phyloP scores from a whole-genome alignment of 768 basidiomycete genomes.

The Rhizopogon rudus region DNA sequence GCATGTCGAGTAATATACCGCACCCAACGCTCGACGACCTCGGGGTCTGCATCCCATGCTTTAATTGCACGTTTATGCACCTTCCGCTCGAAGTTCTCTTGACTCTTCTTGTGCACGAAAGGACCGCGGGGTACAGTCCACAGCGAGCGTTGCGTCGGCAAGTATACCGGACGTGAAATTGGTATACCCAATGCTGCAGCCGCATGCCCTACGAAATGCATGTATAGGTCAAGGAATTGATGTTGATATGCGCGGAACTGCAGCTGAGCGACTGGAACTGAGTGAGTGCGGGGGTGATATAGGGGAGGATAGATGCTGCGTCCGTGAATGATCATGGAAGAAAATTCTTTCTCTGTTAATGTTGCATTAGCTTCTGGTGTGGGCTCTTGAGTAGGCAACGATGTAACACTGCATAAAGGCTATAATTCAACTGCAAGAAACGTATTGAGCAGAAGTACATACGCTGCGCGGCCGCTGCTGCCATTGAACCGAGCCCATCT shows the following conservation, averaged over 20 bases:
- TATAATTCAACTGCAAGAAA: background rate
- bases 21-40: conserved; percentile 77
- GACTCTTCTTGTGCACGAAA: conserved; percentile 89
- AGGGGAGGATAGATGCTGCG: conserved; percentile 51
- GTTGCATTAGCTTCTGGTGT: conserved; percentile 7
- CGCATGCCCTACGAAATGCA: conserved; percentile 79
- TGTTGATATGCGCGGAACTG: conserved; percentile 79
- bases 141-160: conserved; percentile 72
- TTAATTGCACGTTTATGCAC: conserved; percentile 85
- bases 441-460: background rate
- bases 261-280: conserved; percentile 73
- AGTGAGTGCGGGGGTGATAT: conserved; percentile 57
- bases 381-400: background rate
- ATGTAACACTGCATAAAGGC: background rate
- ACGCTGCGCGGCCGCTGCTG: conserved; percentile 10
- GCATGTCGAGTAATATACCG: conserved; percentile 71
- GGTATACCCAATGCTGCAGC: conserved; percentile 86
- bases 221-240: conserved; percentile 67
- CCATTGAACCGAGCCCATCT: conserved; percentile 18
- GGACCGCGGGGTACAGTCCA: conserved; percentile 87
- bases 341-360: conserved; percentile 35
- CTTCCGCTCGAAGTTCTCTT: conserved; percentile 90
- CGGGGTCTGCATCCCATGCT: conserved; percentile 82
- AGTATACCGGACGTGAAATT: conserved; percentile 51
- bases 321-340: conserved; percentile 58